Evolutionary conservation across 768 basidiomycete species (phyloP), one percentile per base, ranked within the genome.

Genomic region (Calocybe gangraenosa): DNA sequence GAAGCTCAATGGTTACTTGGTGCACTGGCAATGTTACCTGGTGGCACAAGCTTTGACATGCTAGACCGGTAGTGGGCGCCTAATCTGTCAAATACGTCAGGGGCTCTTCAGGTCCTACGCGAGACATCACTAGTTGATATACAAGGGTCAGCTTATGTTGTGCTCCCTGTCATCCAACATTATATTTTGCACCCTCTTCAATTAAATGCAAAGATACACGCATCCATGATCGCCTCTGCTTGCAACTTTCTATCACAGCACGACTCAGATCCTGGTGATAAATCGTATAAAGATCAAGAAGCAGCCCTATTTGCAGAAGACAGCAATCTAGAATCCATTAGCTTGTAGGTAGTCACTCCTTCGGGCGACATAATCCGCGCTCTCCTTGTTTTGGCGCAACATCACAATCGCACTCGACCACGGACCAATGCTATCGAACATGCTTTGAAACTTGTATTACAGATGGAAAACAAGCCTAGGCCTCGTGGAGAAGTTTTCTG

Each of bases 21-120:
- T 11, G 43, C 52, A 11, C 49, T 64, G n/a, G 53, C 61, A 9
- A 41, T 61, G 37, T 52, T 65, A 9, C 63, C 63, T 0, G 56
- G 45, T n/a, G 61, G 63, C 2, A 52, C 55, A 5, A 45, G 38
- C 18, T 33, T 38, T 1, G n/a, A 49, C 3, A 40, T 50, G 30
- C 42, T 62, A 10, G 14, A 2, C 1, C 19, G 42, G 38, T 51
- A 45, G 54, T 44, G 47, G 47, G 49, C 49, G 11, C 37, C 33
- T 1, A 15, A 20, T 19, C 10, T 56, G 3, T n/a, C 35, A 6
- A 47, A 49, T 11, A n/a, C 42, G 2, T 6, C 20, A 17, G 44
- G 38, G 1, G 51, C 53, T 0, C 37, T 57, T 7, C 23, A 28
- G 0, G 44, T 43, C 5, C 48, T 58, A 7, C 40, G 39, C 7